Base-by-base conservation (phyloP, 805 yeast genomes). In the Huiozyma naganishii region DNA sequence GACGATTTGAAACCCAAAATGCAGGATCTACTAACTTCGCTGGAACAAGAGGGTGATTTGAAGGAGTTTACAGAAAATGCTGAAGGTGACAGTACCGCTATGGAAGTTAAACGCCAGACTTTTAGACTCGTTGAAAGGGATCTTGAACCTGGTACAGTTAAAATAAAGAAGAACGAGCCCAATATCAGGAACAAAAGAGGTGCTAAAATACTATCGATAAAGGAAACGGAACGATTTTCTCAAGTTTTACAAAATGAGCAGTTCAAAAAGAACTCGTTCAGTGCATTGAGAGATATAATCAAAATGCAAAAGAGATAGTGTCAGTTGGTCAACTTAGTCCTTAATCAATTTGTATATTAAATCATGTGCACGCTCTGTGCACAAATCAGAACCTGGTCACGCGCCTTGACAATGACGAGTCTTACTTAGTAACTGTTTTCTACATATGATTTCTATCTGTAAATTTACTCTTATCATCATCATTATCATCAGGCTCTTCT, bases 1-100 rank as follows among this genome's bases (percentile, higher is more conserved):
- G 83, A 81, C 45, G 76, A 79, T 50, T 65, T 84, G 47, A 75
- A 74, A 52, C 86, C 89, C 5, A 73, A 78, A 53, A 71, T 83
- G 75, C 68, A 71, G 42, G 92, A 83, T 50, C 61, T 83, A 38
- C 64, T 79, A 43, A 66, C 67, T 29, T 76, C 74, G 12, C 65
- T 83, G 41, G 72, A 69, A 23, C 61, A 62, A 27, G 67, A 55
- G 30, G 58, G 45, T 12, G 61, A 51, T 48, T 40, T 56, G 32
- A 46, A 45, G 39, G 33, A 30, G 33, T 8, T 9, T 8, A 45
- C 50, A 10, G 29, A 13, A 23, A 44, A 32, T 29, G 39, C 30
- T 33, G 48, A 50, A 27, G 59, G 53, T 10, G 45, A 52, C 7
- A 53, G 29, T 9, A 27, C 32, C 2, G 35, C 27, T 6, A 52